These are phyloP conservation scores for Panicum virgatum DNA, from an alignment of 202 grass and related monocot species.

Conservation along the genomic window DNA sequence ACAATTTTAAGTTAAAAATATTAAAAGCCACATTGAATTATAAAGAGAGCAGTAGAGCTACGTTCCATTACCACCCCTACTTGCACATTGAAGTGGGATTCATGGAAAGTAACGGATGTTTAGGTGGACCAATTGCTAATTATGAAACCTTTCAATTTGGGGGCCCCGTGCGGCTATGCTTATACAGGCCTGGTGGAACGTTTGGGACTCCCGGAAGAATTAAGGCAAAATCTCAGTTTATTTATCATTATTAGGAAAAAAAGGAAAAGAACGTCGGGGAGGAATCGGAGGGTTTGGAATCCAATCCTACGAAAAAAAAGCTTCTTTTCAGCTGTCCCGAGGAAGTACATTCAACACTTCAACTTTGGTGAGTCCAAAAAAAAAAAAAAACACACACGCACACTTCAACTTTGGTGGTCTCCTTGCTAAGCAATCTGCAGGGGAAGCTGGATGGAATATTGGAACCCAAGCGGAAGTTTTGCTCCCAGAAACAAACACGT, in stretches of 20 bases:
- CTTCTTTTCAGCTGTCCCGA: slow-evolving; percentile 17
- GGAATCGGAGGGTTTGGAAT: not conserved
- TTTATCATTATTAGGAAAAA: not conserved
- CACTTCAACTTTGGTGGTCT: slow-evolving; percentile 12
- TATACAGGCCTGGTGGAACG: too few relatives aligned
- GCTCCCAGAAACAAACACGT: not conserved
- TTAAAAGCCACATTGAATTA: too few relatives aligned
- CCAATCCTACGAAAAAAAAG: slow-evolving; percentile 20
- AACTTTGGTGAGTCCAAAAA: too few relatives aligned
- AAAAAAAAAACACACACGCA: too few relatives aligned
- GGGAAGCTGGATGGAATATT: not conserved
- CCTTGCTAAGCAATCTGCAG: not conserved
- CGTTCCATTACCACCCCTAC: too few relatives aligned
- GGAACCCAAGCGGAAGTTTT: not conserved
- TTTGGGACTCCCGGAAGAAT: not conserved
- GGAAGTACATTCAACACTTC: not conserved
- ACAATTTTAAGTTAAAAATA: too few relatives aligned
- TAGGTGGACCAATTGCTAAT: too few relatives aligned
- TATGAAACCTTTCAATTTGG: too few relatives aligned
- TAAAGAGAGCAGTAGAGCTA: too few relatives aligned
- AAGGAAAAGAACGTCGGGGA: not conserved
- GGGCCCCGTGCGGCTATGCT: too few relatives aligned
- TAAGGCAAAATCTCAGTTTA: not conserved
- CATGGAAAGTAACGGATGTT: too few relatives aligned
- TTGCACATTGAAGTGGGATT: too few relatives aligned